Percentiles rank a stretch among this genome's conserved stretches.
Conservation (phyloP, 2,329 filamentous ascomycete genomes). For the Calycina marina region DNA sequence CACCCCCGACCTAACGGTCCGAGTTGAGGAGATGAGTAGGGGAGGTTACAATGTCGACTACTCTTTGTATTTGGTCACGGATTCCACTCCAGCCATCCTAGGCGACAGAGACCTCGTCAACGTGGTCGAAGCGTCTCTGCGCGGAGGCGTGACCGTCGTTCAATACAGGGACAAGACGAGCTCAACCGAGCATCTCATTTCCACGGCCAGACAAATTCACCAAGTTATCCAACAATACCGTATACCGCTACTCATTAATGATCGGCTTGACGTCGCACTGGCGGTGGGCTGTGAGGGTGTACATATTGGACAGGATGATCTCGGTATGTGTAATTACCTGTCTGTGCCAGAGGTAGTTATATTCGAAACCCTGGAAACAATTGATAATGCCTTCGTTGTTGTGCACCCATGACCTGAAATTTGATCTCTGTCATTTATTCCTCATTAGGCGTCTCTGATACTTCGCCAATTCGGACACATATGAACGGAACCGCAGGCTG, state of each 20-base stretch:
- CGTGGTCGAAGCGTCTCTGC: conserved; percentile 62
- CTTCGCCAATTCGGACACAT: too few species aligned
- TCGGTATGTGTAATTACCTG: conserved; percentile 51
- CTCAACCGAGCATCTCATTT: conserved; percentile 34
- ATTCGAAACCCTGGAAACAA: too few species aligned
- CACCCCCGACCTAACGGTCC: too few species aligned
- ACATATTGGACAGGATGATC: conserved; percentile 90
- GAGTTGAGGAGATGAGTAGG: conserved; percentile 1
- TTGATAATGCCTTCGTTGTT: too few species aligned
- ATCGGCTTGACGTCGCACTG: conserved; percentile 77
- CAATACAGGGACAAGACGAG: not conserved
- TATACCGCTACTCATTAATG: conserved; percentile 83
- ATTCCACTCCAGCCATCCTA: conserved; percentile 77
- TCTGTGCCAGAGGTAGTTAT: too few species aligned
- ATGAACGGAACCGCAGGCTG: too few species aligned
- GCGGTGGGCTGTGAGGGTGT: conserved; percentile 82
- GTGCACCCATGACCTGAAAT: too few species aligned
- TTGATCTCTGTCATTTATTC: too few species aligned
- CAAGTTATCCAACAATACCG: conserved; percentile 48
- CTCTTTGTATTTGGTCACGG: conserved; percentile 79
- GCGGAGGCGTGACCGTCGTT: conserved; percentile 63
- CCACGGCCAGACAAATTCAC: conserved; percentile 59
- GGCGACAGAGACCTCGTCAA: conserved; percentile 52
- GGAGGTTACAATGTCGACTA: conserved; percentile 44
- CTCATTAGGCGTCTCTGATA: too few species aligned